A percentile compares a stretch with the other conserved stretches of the same genome.
These are phyloP conservation scores for Suhomyces tanzawaensis DNA, from an alignment of 805 yeast genomes.

Conservation along the genomic window DNA sequence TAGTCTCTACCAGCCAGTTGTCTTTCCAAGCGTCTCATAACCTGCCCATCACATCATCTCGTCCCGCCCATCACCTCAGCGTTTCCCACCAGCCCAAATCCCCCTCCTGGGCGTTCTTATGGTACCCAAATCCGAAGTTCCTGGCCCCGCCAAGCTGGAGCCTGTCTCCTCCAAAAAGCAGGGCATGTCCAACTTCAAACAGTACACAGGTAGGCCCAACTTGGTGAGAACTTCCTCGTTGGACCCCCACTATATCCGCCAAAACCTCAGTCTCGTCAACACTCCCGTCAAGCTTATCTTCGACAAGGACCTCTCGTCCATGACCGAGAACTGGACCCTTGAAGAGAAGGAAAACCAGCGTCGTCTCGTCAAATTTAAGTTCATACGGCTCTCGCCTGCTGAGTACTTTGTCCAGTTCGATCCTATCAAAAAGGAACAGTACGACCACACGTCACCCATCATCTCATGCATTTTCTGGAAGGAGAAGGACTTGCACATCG, in stretches of 20 bases:
- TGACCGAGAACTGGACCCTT: conserved; percentile 47
- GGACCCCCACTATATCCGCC: conserved; percentile 20
- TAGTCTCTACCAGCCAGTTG: too few species aligned
- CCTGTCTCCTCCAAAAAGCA: background rate
- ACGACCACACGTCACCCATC: conserved; percentile 41
- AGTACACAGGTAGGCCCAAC: conserved; percentile 1
- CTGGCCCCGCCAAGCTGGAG: background rate
- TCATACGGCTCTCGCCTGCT: conserved; percentile 32
- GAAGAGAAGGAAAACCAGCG: conserved; percentile 43
- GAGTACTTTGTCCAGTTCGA: conserved; percentile 35
- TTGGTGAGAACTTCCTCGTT: conserved; percentile 24
- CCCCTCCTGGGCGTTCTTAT: too few species aligned
- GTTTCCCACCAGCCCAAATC: too few species aligned
- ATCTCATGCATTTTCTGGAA: conserved; percentile 61
- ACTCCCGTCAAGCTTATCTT: conserved; percentile 28
- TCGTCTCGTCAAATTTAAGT: conserved; percentile 48
- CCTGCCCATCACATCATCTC: too few species aligned
- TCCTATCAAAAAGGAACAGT: conserved; percentile 34
- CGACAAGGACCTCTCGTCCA: conserved; percentile 28
- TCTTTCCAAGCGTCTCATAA: too few species aligned
- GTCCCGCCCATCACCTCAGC: background rate
- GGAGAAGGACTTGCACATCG: conserved; percentile 45
- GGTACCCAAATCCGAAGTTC: background rate
- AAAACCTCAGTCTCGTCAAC: conserved; percentile 18
- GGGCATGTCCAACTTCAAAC: background rate